phyloP scores from a whole-genome alignment of 805 yeast species.

The Kurtzmaniella fragi region DNA sequence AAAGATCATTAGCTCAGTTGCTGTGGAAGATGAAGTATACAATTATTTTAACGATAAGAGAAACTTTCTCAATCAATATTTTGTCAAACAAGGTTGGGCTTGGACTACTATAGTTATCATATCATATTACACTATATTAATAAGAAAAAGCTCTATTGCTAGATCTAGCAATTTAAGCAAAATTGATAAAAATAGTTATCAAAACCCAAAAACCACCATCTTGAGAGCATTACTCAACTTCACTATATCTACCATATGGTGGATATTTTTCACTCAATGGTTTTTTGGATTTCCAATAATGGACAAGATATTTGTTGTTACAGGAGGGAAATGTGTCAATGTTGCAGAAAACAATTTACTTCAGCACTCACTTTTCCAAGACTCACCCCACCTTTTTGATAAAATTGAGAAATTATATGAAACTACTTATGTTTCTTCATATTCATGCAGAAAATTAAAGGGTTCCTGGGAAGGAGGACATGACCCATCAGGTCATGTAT shows the following conservation, averaged over 20 bases:
- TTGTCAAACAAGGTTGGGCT: constrained; percentile 90
- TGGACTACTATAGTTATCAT: constrained; percentile 58
- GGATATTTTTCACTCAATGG: constrained; percentile 88
- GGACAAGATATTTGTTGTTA: constrained; percentile 74
- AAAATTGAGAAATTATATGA: constrained; percentile 9
- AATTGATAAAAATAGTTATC: constrained; percentile 3
- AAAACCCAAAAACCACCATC: constrained; percentile 1
- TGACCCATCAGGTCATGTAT: constrained; percentile 95
- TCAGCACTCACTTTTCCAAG: constrained; percentile 9
- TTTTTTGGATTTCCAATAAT: constrained; percentile 78
- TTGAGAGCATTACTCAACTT: constrained; percentile 37
- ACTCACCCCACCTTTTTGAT: constrained; percentile 9
- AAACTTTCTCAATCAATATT: constrained; percentile 63
- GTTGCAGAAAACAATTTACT: constrained; percentile 11
- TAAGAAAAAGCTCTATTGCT: constrained; percentile 5
- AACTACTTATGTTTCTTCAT: constrained; percentile 22
- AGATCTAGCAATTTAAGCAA: not conserved
- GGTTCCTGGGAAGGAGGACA: constrained; percentile 81
- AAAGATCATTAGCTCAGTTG: constrained; percentile 40
- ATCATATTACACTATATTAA: constrained; percentile 19
- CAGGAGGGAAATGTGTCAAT: constrained; percentile 75
- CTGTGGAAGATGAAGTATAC: constrained; percentile 43
- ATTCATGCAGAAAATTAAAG: constrained; percentile 39
- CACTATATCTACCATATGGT: constrained; percentile 61
- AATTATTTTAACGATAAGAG: constrained; percentile 56